Base-by-base conservation (phyloP, 257 asterid genomes). In the Nicotiana paniculata region DNA sequence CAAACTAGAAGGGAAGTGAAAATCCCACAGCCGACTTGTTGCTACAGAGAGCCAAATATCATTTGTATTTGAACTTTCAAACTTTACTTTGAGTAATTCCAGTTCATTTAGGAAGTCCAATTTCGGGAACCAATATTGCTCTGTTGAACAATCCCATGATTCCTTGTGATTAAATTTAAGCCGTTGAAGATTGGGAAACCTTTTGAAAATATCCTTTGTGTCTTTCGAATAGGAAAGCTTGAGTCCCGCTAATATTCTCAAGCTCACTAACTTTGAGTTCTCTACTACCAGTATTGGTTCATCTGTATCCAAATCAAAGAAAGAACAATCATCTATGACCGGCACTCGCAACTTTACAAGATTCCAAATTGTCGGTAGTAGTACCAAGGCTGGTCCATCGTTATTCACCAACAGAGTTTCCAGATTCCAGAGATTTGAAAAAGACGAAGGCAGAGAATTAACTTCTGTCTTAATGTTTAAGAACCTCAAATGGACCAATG, bases 51-150 rank as follows among this genome's bases (percentile, higher is more conserved):
- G 3, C 26, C 11, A 9, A 21, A 53, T 61, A 1, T 64, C 4
- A 30, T 81, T 15, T 66, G 48, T 0, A 2, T 32, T 18, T 35
- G 30, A 68, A 17, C 54, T 35, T 17, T 3, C 0, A 68, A 18
- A 77, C 37, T 2, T 0, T 39, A 55, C 35, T 0, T 0, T 1
- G 32, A 82, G 64, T 0, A 0, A 0, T 4, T 76, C 32, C 16
- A 77, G 66, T 24, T 51, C 54, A 12, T 3, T 48, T 32, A 77
- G 82, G 46, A 1, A 54, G 53, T 77, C 48, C 33, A 77, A 33
- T 33, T 62, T 62, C 0, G 80, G 85, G 15, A 48, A 61, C 7
- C 61, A 18, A 0, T 3, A 2, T n/a, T 1, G 9, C n/a, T 12
- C 75, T 8, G 30, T 17, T 62, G 66, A 61, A 58, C 8, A 28